Percentiles rank a stretch among this genome's conserved stretches.
phyloP scores from a whole-genome alignment of 768 basidiomycete species.

The Clavulina sp. region DNA sequence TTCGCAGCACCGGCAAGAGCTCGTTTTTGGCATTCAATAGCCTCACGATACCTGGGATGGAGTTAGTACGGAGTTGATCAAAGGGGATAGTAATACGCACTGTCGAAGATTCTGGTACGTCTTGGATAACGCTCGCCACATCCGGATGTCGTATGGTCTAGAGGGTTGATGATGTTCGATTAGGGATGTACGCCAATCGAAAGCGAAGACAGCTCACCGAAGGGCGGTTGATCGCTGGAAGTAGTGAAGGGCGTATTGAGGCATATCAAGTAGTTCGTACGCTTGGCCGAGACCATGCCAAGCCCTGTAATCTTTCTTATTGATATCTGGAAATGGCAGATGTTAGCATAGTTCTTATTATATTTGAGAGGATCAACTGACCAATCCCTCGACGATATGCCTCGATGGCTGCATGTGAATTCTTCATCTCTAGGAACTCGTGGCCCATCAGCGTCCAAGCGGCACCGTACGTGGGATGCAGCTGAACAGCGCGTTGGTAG shows the following conservation, averaged over 20 bases:
- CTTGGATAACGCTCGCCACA: constrained; percentile 89
- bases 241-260: constrained; percentile 88
- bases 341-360: constrained; percentile 2
- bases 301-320: constrained; percentile 89
- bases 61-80: constrained; percentile 1
- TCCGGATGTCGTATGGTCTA: constrained; percentile 87
- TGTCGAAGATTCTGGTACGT: constrained; percentile 86
- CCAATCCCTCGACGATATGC: constrained; percentile 92
- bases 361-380: constrained; percentile 22
- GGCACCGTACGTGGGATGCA: constrained; percentile 85
- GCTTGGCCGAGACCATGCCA: constrained; percentile 99
- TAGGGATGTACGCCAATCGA: neutral
- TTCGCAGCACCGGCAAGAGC: constrained; percentile 70
- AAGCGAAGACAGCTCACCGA: constrained; percentile 30
- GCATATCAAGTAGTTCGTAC: constrained; percentile 93
- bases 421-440: constrained; percentile 97
- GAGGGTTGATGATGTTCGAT: neutral
- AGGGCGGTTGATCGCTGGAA: constrained; percentile 91
- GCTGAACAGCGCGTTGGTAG: constrained; percentile 84
- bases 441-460: constrained; percentile 99
- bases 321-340: constrained; percentile 45
- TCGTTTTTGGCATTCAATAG: constrained; percentile 80
- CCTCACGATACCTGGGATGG: constrained; percentile 65
- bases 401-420: constrained; percentile 96
- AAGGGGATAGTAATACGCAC: constrained; percentile 22